Evolutionary conservation across 805 yeast genomes (phyloP), one percentile per base, ranked within the genome.

Genomic region (Yarrowia sp.): DNA sequence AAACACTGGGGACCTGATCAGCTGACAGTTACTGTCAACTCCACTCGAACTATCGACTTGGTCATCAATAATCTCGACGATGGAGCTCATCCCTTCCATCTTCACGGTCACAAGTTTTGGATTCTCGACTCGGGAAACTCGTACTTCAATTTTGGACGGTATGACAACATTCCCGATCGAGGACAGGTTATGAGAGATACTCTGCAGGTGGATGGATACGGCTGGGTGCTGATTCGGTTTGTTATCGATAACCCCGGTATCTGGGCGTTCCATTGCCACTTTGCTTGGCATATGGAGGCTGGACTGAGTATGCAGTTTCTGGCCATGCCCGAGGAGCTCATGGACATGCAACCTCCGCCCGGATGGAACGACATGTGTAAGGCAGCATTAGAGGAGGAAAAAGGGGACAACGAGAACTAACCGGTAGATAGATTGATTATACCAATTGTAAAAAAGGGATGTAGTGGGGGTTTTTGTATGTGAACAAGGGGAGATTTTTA

Each of bases 61-160:
- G 88, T 90, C 0, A 74, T 92, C 50, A 88, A 90, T 73, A 92
- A 92, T 73, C 81, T 80, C 71, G 97, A 92, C 74, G 86, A 88
- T 13, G 97, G 97, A 96, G 87, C 83, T 67, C 97, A 92, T 79
- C 97, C 98, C 18, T 90, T 92, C 88, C 98, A 92, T 79, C 80
- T 92, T 72, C 98, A 92, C 77, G 98, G 98, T 65, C 89, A 87
- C 75, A 84, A 77, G 61, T 90, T 91, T 86, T 96, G 92, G 81
- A 81, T 88, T 8, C 74, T 90, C 68, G 87, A 83, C 60, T 71
- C 81, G 6, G 90, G 82, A 70, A 80, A 84, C 70, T 81, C 83
- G n/a, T 74, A 80, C 60, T 79, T 78, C 67, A 75, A 76, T 61
- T 71, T 73, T 3, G 74, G 73, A 8, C 76, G 76, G 67, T 90